Evolutionary conservation across 805 yeast genomes (phyloP).

Genomic region (Millerozyma miso): DNA sequence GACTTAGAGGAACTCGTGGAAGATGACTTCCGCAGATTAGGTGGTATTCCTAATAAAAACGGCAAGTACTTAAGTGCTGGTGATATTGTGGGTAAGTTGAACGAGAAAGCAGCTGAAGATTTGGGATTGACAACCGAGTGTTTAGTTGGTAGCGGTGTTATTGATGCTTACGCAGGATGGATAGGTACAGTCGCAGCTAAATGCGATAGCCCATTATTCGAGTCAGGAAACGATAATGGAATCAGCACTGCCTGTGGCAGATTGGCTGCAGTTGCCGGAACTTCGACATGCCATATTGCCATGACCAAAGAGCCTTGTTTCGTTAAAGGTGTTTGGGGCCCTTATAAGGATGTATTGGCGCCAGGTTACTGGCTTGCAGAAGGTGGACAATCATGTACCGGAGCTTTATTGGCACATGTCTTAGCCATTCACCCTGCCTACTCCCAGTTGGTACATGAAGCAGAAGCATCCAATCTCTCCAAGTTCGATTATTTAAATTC

Average conservation of each 20-base stretch:
- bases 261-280: slow-evolving; percentile 97
- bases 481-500: slow-evolving; percentile 81
- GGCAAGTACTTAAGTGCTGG: slow-evolving; percentile 85
- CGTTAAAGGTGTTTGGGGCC: slow-evolving; percentile 98
- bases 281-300: slow-evolving; percentile 94
- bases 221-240: slow-evolving; percentile 43
- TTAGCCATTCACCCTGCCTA: slow-evolving; percentile 86
- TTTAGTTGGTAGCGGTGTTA: slow-evolving; percentile 91
- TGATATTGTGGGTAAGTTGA: slow-evolving; percentile 75
- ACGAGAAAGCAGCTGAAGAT: slow-evolving; percentile 65
- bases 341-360: slow-evolving; percentile 90
- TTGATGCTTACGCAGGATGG: slow-evolving; percentile 99
- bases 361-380: slow-evolving; percentile 92
- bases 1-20: slow-evolving; percentile 75
- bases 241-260: slow-evolving; percentile 71
- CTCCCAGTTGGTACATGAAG: slow-evolving; percentile 59
- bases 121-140: slow-evolving; percentile 78
- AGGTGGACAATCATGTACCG: slow-evolving; percentile 99
- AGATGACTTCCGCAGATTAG: slow-evolving; percentile 72
- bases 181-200: slow-evolving; percentile 95
- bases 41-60: slow-evolving; percentile 73
- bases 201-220: slow-evolving; percentile 54
- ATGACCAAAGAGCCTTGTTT: slow-evolving; percentile 80
- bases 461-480: slow-evolving; percentile 66
- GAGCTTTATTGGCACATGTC: slow-evolving; percentile 87